Evolutionary conservation across 441 rosid genomes (phyloP).

Genomic region (Capsella rubella): DNA sequence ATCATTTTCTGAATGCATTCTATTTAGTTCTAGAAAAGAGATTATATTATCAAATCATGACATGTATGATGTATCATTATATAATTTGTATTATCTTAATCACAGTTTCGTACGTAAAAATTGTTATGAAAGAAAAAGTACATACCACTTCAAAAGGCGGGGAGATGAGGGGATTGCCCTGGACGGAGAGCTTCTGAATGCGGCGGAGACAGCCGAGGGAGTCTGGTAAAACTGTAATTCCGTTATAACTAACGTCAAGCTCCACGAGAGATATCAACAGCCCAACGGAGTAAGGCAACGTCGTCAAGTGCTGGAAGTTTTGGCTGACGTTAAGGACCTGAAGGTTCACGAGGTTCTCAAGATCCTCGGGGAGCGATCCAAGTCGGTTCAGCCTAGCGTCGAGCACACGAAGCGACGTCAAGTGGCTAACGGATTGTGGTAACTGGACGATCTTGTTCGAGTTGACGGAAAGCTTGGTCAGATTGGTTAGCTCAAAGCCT

Average conservation of each 20-base stretch:
- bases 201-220: conserved; percentile 78
- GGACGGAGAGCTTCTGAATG: conserved; percentile 64
- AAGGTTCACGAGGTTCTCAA: conserved; percentile 74
- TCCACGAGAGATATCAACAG: conserved; percentile 76
- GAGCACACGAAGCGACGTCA: conserved; percentile 58
- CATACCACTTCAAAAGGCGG: conserved; percentile 72
- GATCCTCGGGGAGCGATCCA: conserved; percentile 65
- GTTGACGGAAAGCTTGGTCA: conserved; percentile 69
- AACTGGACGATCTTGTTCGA: conserved; percentile 72
- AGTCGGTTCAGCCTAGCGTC: conserved; percentile 85
- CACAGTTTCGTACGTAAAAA: no score
- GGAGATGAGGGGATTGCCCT: conserved; percentile 82
- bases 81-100: no score
- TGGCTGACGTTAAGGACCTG: conserved; percentile 81
- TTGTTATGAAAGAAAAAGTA: background rate
- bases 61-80: no score
- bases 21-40: no score
- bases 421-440: conserved; percentile 66
- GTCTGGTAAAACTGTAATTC: conserved; percentile 58
- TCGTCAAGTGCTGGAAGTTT: conserved; percentile 72
- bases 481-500: conserved; percentile 67
- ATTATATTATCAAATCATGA: no score
- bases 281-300: conserved; percentile 79
- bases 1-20: background rate
- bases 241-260: conserved; percentile 80